These are phyloP conservation scores for Orbilia blumenaviensis DNA, from an alignment of 2,329 filamentous ascomycete genomes.

Conservation along the genomic window DNA sequence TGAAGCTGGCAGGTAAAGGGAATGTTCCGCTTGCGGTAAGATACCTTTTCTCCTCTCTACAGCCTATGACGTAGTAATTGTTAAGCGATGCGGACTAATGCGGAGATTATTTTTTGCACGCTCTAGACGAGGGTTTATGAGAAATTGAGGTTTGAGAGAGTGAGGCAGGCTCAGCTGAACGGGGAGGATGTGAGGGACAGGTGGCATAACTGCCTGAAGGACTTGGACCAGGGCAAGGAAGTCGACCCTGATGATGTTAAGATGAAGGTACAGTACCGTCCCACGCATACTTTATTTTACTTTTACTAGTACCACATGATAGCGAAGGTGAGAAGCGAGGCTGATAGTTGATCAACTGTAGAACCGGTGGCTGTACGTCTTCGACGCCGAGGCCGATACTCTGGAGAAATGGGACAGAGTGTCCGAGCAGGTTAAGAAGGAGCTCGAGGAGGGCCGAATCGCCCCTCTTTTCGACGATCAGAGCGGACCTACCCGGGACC, in stretches of 20 bases:
- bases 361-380: conserved; percentile 65
- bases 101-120: background rate
- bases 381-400: conserved; percentile 64
- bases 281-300: conserved; percentile 24
- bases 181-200: conserved; percentile 63
- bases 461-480: conserved; percentile 60
- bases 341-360: conserved; percentile 55
- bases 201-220: conserved; percentile 63
- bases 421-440: conserved; percentile 60
- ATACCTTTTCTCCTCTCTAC: no score
- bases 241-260: conserved; percentile 64
- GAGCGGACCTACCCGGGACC: conserved; percentile 21
- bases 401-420: conserved; percentile 62
- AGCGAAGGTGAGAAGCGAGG: background rate
- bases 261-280: conserved; percentile 58
- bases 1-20: conserved; percentile 63
- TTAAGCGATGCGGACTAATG: conserved; percentile 1
- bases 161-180: conserved; percentile 63
- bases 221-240: conserved; percentile 62
- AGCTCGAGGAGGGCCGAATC: conserved; percentile 57
- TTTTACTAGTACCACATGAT: background rate
- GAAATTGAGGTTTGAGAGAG: conserved; percentile 62
- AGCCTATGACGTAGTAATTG: background rate
- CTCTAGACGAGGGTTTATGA: conserved; percentile 62
- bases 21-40: conserved; percentile 60